phyloP scores from a whole-genome alignment of 108 stramenopile species.

The Aurantiochytrium sp. region DNA sequence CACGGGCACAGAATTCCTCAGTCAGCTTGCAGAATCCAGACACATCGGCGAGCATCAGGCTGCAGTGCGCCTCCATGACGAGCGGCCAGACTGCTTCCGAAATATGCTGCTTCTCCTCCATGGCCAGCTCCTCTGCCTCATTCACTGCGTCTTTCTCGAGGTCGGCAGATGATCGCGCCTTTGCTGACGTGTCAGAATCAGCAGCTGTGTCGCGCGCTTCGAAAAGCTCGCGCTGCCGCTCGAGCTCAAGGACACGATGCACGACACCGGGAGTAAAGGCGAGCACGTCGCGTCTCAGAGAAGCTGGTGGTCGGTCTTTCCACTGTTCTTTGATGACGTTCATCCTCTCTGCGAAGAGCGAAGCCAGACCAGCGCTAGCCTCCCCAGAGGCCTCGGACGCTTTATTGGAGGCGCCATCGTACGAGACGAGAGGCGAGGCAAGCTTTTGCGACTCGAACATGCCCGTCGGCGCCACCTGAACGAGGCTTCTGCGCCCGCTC shows the following conservation, averaged over 20 bases:
- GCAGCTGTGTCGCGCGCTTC: background rate
- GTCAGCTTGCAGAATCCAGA: background rate
- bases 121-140: no score
- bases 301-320: background rate
- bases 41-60: slow-evolving; percentile 1
- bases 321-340: background rate
- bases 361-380: background rate
- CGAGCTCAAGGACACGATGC: background rate
- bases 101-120: background rate
- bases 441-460: no score
- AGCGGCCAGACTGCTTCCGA: background rate
- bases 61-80: background rate
- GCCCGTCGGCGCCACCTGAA: no score
- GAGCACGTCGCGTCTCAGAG: background rate
- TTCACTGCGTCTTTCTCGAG: no score
- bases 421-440: no score
- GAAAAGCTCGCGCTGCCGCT: background rate
- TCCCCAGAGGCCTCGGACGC: no score
- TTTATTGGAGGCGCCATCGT: no score
- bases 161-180: no score
- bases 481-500: no score
- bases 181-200: no score
- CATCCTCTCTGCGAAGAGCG: background rate
- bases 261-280: background rate
- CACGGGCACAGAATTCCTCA: background rate